Evolutionary conservation across 805 yeast species (phyloP), one percentile per base, ranked within the genome.

Genomic region (Nakazawaea wyomingensis): DNA sequence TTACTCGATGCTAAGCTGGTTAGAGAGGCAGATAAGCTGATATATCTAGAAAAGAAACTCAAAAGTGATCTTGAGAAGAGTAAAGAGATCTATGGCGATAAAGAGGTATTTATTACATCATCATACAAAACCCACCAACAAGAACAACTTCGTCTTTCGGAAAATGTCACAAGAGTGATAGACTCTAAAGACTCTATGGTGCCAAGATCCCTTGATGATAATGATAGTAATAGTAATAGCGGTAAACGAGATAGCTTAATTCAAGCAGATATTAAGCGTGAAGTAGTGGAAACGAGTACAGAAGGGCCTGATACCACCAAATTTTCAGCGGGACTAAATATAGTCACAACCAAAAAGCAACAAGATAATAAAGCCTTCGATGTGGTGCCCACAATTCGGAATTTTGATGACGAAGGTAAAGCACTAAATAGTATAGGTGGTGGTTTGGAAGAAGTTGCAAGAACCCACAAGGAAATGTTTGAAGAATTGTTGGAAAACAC

Each of bases 91-190:
- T 61, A 50, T 37, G 59, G 54, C 4, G 70, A 57, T 16, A 68
- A 64, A 37, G 74, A 72, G 37, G 66, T 57, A 20, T 78, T 76
- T 57, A 72, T 76, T 8, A 71, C 80, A 1, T 54, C 63, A 1
- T 69, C 71, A 0, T 80, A 78, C 51, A 64, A 66, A 50, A 55
- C 55, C 32, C 64, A 64, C 42, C 66, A 64, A 48, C 59, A 59
- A 30, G 65, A 56, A 35, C 43, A 16, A 8, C 16, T 2, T n/a
- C 7, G 16, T n/a, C 16, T 29, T 7, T 29, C 32, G 6, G 16
- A 29, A 7, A n/a, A 29, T 11, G 32, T 7, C 13, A n/a, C 32
- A 29, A 29, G 8, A 10, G 16, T 11, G 6, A 29, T 6, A 10
- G 11, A 11, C 27, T 7, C 11, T 2, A n/a, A 29, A 13, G 32